Conservation (phyloP, 1,139 yeast species). For the Suhomyces terraborum region DNA sequence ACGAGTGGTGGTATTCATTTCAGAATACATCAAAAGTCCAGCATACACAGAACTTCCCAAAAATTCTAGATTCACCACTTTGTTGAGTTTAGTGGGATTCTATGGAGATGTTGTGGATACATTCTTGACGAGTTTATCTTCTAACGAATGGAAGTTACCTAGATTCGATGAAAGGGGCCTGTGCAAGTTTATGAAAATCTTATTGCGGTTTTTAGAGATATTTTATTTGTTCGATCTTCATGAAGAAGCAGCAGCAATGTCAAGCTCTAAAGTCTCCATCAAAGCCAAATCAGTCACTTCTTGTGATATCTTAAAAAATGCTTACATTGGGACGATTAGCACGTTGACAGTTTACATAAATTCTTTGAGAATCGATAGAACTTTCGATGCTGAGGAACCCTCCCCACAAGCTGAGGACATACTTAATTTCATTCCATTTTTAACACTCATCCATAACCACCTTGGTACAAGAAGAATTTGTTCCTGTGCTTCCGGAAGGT, state of each 20-base stretch:
- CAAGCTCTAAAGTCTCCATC: constrained; percentile 35
- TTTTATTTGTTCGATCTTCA: constrained; percentile 48
- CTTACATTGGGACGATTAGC: constrained; percentile 46
- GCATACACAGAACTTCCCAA: constrained; percentile 15
- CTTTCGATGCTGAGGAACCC: not conserved
- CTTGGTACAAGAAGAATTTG: constrained; percentile 73
- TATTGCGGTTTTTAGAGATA: constrained; percentile 39
- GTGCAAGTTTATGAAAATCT: constrained; percentile 15
- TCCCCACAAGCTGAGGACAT: not conserved
- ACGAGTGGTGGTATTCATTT: constrained; percentile 45
- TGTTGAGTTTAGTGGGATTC: constrained; percentile 43
- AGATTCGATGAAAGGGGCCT: not conserved
- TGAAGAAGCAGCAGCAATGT: constrained; percentile 51
- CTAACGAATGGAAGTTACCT: constrained; percentile 27
- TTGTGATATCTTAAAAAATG: constrained; percentile 52
- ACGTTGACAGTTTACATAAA: constrained; percentile 39
- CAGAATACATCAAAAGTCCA: constrained; percentile 36
- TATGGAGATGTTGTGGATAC: constrained; percentile 42
- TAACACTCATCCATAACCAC: constrained; percentile 58
- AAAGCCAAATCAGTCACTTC: constrained; percentile 32
- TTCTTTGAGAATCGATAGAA: constrained; percentile 10
- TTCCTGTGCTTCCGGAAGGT: constrained; percentile 60
- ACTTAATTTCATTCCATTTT: not conserved
- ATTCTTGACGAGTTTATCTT: constrained; percentile 28
- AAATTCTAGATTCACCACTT: constrained; percentile 19